Evolutionary conservation across 495 filamentous ascomycete genomes (phyloP).

Genomic region (Penicillium diatomitis): DNA sequence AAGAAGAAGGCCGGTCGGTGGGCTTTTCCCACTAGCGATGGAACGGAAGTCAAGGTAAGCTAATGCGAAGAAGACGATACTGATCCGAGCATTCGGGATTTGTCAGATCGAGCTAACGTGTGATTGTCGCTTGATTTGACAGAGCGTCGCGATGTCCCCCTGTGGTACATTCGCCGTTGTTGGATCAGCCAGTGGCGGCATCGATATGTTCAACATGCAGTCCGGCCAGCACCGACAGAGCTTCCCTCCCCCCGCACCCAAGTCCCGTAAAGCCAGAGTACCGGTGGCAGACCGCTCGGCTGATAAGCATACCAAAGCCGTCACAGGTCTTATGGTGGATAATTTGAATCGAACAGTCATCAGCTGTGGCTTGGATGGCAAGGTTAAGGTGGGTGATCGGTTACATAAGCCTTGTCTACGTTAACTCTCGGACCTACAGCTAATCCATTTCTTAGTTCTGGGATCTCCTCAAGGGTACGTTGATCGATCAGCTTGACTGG

Average conservation of each 20-base stretch:
- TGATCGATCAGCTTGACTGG: conserved; percentile 81
- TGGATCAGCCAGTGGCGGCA: conserved; percentile 68
- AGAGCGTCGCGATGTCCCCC: conserved; percentile 75
- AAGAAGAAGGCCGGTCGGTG: conserved; percentile 86
- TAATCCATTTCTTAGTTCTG: conserved; percentile 51
- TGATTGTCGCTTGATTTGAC: neutral
- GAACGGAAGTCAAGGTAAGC: conserved; percentile 59
- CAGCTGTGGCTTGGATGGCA: conserved; percentile 85
- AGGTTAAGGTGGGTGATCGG: conserved; percentile 52
- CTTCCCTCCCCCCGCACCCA: conserved; percentile 65
- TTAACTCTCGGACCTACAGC: conserved; percentile 3
- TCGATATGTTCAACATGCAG: conserved; percentile 95
- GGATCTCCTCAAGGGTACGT: conserved; percentile 73
- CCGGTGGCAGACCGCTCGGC: neutral
- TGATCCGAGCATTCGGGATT: no score
- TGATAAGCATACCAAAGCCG: conserved; percentile 61
- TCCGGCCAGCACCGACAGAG: conserved; percentile 78
- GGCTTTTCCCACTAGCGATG: conserved; percentile 82
- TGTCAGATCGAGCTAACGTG: conserved; percentile 3
- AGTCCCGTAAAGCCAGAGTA: conserved; percentile 21
- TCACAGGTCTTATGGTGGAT: conserved; percentile 81
- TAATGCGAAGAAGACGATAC: no score
- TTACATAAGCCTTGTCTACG: neutral
- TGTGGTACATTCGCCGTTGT: conserved; percentile 94
- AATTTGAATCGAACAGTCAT: conserved; percentile 72